Percentiles rank a stretch among this genome's conserved stretches.
These are phyloP conservation scores for Thelephora terrestris DNA, from an alignment of 1,284 basidiomycete genomes.

Conservation along the genomic window DNA sequence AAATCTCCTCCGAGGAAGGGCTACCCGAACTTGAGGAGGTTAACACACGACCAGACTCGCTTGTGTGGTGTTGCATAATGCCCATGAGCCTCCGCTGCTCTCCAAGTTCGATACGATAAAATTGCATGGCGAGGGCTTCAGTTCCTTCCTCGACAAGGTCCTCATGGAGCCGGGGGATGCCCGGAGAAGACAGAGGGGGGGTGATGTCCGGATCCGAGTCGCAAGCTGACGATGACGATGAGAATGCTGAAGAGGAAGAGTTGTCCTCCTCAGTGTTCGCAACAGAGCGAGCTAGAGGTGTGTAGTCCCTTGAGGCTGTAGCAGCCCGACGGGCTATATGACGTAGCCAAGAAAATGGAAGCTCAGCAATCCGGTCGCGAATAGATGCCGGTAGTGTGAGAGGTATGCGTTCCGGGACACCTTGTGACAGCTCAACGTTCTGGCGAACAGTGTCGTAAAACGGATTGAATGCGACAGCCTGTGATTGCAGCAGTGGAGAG, in stretches of 20 bases:
- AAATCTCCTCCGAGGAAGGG: slow-evolving; percentile 1
- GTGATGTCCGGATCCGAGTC: slow-evolving; percentile 1
- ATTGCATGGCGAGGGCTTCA: slow-evolving; percentile 79
- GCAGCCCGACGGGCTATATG: slow-evolving; percentile 44
- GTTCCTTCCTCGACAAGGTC: slow-evolving; percentile 55
- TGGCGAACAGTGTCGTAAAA: slow-evolving; percentile 96
- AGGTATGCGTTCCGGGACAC: slow-evolving; percentile 75
- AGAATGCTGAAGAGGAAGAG: not conserved
- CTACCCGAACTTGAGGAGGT: slow-evolving; percentile 5
- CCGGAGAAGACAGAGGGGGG: not conserved
- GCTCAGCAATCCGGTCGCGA: slow-evolving; percentile 51
- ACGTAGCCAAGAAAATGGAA: slow-evolving; percentile 78
- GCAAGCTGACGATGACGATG: not conserved
- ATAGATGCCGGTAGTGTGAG: slow-evolving; percentile 61
- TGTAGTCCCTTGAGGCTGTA: not conserved
- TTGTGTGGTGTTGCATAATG: slow-evolving; percentile 87
- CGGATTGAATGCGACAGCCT: slow-evolving; percentile 53
- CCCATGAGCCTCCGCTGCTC: slow-evolving; percentile 86
- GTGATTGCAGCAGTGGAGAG: not conserved
- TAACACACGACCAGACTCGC: slow-evolving; percentile 29
- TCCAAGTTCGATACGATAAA: slow-evolving; percentile 83
- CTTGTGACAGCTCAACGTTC: slow-evolving; percentile 83
- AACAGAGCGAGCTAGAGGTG: not conserved
- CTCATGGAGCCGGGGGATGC: slow-evolving; percentile 13
- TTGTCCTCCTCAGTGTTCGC: not conserved